Base-by-base conservation (phyloP, 2,329 filamentous ascomycete genomes). In the Colletotrichum viniferum region DNA sequence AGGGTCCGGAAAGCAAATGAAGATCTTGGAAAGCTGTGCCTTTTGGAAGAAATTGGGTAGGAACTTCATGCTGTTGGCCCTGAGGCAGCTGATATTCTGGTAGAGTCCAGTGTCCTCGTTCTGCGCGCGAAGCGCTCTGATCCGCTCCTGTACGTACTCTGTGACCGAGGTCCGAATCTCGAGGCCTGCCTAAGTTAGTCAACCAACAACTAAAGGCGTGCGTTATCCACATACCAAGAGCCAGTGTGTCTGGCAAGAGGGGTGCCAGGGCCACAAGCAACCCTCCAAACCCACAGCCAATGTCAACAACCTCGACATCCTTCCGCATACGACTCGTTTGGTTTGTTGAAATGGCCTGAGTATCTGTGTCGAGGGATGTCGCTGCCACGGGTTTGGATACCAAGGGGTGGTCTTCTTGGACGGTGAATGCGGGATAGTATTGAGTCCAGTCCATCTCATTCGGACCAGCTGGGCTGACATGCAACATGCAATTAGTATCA, bases 21-120 rank as follows among this genome's bases (percentile, higher is more conserved):
- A 99, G 82, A 98, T 95, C 82, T 97, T 97, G 77, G 90, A 91
- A 16, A 99, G 91, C 83, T 98, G 96, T 16, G 86, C 88, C 81
- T 93, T 94, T 70, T 86, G 87, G 88, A 99, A 98, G 88, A 98
- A 98, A 83, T 99, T 98, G 77, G 97, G 96, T n/a, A 99, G 88
- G 85, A 98, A 99, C 84, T 99, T 99, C 97, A 99, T 99, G 7
- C 95, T 95, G 87, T 99, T 99, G 78, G 95, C 95, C 77, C 97
- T 93, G 63, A 99, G 88, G 82, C 95, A 97, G 38, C 94, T 93
- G 69, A 96, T 93, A 83, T 99, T 99, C 82, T 97, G 94, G 84
- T 95, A 98, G 62, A 87, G 84, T 66, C 85, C 84, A 32, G 83
- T 82, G 7, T 87, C 86, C 7, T 86, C 81, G 77, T 91, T 90